phyloP scores from a whole-genome alignment of 1,284 basidiomycete genomes.

The Trichosporon sp. region DNA sequence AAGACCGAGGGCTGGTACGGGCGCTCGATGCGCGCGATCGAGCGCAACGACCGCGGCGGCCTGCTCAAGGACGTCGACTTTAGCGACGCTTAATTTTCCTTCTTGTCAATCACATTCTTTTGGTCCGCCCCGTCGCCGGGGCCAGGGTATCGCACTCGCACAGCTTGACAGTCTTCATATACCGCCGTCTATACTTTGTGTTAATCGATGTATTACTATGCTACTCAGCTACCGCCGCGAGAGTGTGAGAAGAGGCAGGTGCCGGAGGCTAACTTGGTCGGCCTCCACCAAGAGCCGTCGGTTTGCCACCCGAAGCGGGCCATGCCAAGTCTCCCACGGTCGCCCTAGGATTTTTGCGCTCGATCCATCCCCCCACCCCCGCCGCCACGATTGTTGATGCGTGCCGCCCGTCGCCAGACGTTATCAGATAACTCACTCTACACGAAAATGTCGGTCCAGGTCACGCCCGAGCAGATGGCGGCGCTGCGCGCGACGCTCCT shows the following conservation, averaged over 20 bases:
- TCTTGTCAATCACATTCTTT: background rate
- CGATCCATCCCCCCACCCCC: too few species aligned
- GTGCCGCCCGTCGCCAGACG: background rate
- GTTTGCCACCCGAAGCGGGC: background rate
- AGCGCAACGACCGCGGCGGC: slow-evolving; percentile 28
- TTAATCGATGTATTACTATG: slow-evolving; percentile 5
- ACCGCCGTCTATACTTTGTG: background rate
- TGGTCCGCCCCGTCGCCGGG: background rate
- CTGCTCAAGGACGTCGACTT: slow-evolving; percentile 25
- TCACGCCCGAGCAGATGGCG: slow-evolving; percentile 41
- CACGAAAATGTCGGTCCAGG: slow-evolving; percentile 33
- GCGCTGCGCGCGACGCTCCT: slow-evolving; percentile 57
- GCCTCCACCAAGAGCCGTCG: background rate
- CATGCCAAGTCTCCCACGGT: slow-evolving; percentile 7
- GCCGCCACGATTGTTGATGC: background rate
- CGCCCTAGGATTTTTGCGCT: background rate
- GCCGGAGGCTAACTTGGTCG: background rate
- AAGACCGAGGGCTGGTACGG: slow-evolving; percentile 42
- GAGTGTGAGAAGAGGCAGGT: too few species aligned
- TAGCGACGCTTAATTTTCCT: background rate
- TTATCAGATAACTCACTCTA: slow-evolving; percentile 11
- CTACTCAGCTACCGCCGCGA: background rate
- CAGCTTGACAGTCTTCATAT: background rate
- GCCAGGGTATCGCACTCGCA: background rate
- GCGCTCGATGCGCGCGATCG: slow-evolving; percentile 37